Evolutionary conservation across 495 filamentous ascomycete genomes (phyloP).

Genomic region (Mytilinidion resinicola): DNA sequence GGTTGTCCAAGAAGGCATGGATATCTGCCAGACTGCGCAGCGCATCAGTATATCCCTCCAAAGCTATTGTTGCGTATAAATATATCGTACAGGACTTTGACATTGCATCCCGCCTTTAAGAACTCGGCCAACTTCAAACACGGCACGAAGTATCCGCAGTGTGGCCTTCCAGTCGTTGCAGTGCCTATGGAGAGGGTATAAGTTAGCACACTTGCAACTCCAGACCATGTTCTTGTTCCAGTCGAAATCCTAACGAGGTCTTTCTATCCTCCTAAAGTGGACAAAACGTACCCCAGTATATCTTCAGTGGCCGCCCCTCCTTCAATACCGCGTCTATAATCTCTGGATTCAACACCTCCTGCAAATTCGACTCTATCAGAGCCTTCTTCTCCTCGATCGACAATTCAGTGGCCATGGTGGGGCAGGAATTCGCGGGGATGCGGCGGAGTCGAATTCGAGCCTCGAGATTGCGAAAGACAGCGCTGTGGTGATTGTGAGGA

Average conservation of each 20-base stretch:
- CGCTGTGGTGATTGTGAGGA: too few species aligned
- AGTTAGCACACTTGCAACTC: too few species aligned
- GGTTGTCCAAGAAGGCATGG: constrained; percentile 73
- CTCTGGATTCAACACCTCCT: constrained; percentile 79
- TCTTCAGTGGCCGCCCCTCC: constrained; percentile 32
- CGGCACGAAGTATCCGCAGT: constrained; percentile 78
- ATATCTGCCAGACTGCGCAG: constrained; percentile 40
- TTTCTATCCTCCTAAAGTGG: too few species aligned
- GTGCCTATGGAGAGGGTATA: constrained; percentile 36
- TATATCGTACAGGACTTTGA: constrained; percentile 53
- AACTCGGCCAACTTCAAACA: constrained; percentile 86
- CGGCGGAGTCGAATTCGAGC: too few species aligned
- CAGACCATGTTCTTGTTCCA: too few species aligned
- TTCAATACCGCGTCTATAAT: constrained; percentile 71
- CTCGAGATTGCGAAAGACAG: too few species aligned
- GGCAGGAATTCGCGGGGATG: neutral
- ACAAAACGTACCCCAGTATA: constrained; percentile 35
- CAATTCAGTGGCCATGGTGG: constrained; percentile 1
- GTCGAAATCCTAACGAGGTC: too few species aligned
- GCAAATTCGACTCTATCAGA: constrained; percentile 74
- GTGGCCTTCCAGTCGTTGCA: constrained; percentile 73
- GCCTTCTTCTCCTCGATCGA: constrained; percentile 45
- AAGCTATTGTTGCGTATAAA: constrained; percentile 47
- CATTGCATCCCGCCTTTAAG: constrained; percentile 73
- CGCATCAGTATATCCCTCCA: too few species aligned